A percentile compares a stretch with the other conserved stretches of the same genome.
These are phyloP conservation scores for Hericium rajendrae DNA, from an alignment of 768 basidiomycete genomes.

Conservation along the genomic window DNA sequence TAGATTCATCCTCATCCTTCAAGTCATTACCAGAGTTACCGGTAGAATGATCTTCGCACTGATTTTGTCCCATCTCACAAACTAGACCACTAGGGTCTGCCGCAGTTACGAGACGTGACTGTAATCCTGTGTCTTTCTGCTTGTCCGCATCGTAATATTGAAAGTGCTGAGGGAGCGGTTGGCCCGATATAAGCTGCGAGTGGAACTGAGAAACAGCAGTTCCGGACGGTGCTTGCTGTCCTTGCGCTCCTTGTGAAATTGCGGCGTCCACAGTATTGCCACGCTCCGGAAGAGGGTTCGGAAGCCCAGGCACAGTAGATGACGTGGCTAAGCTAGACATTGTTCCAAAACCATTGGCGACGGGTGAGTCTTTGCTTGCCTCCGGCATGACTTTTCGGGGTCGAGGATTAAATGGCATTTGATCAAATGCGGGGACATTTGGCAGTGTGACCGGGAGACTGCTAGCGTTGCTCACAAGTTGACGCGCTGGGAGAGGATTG, in stretches of 20 bases:
- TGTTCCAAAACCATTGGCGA: slow-evolving; percentile 51
- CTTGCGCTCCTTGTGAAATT: slow-evolving; percentile 18
- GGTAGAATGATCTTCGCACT: slow-evolving; percentile 15
- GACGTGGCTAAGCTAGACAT: slow-evolving; percentile 44
- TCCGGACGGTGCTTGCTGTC: slow-evolving; percentile 14
- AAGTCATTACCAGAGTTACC: slow-evolving; percentile 41
- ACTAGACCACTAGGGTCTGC: slow-evolving; percentile 15
- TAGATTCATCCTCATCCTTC: slow-evolving; percentile 52
- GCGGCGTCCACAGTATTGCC: slow-evolving; percentile 27
- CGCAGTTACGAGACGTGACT: slow-evolving; percentile 45
- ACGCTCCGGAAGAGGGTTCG: slow-evolving; percentile 42
- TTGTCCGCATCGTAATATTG: slow-evolving; percentile 23
- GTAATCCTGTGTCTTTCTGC: slow-evolving; percentile 38
- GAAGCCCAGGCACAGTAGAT: slow-evolving; percentile 34
- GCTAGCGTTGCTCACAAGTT: slow-evolving; percentile 56
- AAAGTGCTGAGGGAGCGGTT: slow-evolving; percentile 20
- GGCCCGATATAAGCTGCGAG: slow-evolving; percentile 19
- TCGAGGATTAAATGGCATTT: slow-evolving; percentile 66
- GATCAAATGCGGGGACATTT: slow-evolving; percentile 66
- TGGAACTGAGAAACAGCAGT: slow-evolving; percentile 17
- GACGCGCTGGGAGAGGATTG: slow-evolving; percentile 90
- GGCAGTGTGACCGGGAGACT: slow-evolving; percentile 51
- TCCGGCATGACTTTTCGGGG: slow-evolving; percentile 78
- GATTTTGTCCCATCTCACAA: slow-evolving; percentile 38
- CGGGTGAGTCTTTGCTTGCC: slow-evolving; percentile 56